These are phyloP conservation scores for Scedosporium aurantiacum DNA, from an alignment of 2,329 filamentous ascomycete genomes.

Conservation along the genomic window DNA sequence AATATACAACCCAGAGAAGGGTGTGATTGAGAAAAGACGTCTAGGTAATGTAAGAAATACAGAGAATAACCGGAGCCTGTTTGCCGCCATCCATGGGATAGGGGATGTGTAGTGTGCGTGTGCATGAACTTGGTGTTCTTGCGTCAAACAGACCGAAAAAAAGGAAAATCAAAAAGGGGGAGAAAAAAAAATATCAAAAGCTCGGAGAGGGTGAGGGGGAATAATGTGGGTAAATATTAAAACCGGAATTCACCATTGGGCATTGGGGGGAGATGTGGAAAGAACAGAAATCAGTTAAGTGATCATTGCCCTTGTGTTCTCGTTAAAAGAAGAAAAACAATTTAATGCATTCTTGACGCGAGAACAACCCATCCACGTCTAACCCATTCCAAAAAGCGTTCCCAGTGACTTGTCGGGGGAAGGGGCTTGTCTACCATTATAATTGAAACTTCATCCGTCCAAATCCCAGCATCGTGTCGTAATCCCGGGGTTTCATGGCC, in stretches of 20 bases:
- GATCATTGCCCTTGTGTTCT: slow-evolving; percentile 7
- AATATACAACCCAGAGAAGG: slow-evolving; percentile 25
- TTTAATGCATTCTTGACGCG: slow-evolving; percentile 1
- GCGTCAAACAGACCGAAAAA: background rate
- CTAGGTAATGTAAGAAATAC: slow-evolving; percentile 18
- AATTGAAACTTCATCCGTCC: background rate
- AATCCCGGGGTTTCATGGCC: background rate
- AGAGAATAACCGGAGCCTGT: slow-evolving; percentile 13
- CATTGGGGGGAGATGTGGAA: slow-evolving; percentile 10
- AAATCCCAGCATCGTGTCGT: slow-evolving; percentile 5
- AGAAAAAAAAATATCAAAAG: background rate
- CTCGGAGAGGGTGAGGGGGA: slow-evolving; percentile 8
- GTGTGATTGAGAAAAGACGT: slow-evolving; percentile 18
- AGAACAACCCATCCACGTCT: slow-evolving; percentile 1
- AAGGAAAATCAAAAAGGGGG: background rate
- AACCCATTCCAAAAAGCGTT: slow-evolving; percentile 3
- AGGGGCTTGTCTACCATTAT: background rate
- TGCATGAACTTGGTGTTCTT: no score
- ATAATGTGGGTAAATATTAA: slow-evolving; percentile 14
- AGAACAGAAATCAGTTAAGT: slow-evolving; percentile 12
- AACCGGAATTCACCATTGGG: slow-evolving; percentile 12
- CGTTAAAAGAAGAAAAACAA: slow-evolving; percentile 5
- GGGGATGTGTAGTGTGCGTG: background rate
- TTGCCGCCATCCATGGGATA: background rate
- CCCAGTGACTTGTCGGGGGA: slow-evolving; percentile 1